A percentile compares a stretch with the other conserved stretches of the same genome.
Conservation (phyloP, 2,329 filamentous ascomycete genomes). For the Trichoderma sp. region DNA sequence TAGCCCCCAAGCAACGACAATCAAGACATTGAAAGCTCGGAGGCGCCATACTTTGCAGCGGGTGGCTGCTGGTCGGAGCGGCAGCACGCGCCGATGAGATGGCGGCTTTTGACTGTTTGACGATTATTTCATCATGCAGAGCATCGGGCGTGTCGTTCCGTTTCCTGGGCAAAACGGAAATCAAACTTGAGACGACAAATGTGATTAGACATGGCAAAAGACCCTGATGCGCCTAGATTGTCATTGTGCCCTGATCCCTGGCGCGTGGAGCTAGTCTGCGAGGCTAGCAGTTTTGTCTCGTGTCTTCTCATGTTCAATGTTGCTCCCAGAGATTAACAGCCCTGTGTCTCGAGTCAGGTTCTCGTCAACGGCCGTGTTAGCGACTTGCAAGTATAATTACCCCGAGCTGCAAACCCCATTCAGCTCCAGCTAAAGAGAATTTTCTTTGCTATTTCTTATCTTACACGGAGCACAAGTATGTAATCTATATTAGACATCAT, state of each 20-base stretch:
- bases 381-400: background rate
- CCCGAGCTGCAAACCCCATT: background rate
- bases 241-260: slow-evolving; percentile 15
- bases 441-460: background rate
- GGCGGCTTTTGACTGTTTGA: background rate
- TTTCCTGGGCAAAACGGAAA: background rate
- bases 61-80: slow-evolving; percentile 7
- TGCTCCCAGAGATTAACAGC: background rate
- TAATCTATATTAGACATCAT: background rate
- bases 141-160: background rate
- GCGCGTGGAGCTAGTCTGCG: slow-evolving; percentile 7
- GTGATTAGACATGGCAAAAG: background rate
- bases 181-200: slow-evolving; percentile 1
- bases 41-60: background rate
- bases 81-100: background rate
- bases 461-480: no score
- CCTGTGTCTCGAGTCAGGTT: slow-evolving; percentile 2
- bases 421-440: background rate
- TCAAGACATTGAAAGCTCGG: background rate
- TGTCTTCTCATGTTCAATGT: background rate
- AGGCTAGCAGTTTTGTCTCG: slow-evolving; percentile 15
- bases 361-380: background rate
- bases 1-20: background rate
- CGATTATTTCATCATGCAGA: background rate
- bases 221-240: background rate